phyloP scores from a whole-genome alignment of 768 basidiomycete species.

The Termitomyces eurrhizus region DNA sequence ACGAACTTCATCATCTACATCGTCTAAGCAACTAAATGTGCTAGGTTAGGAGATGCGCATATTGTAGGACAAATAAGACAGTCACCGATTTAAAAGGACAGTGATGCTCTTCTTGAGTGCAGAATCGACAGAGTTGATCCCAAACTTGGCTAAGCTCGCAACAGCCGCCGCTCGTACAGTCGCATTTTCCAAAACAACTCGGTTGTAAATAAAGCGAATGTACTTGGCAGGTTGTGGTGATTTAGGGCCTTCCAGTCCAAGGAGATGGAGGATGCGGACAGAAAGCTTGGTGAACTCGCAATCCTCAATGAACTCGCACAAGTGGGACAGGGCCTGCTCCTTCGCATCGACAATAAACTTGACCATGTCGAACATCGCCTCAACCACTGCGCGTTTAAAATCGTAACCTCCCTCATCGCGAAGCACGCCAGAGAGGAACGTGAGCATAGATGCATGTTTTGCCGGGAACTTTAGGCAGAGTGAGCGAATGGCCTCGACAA shows the following conservation, averaged over 20 bases:
- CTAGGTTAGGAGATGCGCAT: slow-evolving; percentile 3
- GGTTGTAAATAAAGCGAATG: slow-evolving; percentile 99
- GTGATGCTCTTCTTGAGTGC: slow-evolving; percentile 80
- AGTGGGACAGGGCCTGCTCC: slow-evolving; percentile 94
- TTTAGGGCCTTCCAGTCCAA: slow-evolving; percentile 95
- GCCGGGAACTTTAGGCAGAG: slow-evolving; percentile 98
- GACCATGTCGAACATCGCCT: slow-evolving; percentile 99
- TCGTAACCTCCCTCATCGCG: slow-evolving; percentile 99
- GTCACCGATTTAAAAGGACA: slow-evolving; percentile 80
- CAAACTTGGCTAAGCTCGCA: slow-evolving; percentile 92
- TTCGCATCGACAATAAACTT: slow-evolving; percentile 95
- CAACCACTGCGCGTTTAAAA: slow-evolving; percentile 98
- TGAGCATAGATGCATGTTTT: slow-evolving; percentile 96
- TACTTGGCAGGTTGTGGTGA: slow-evolving; percentile 97
- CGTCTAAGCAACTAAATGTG: slow-evolving; percentile 79
- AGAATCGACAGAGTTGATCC: slow-evolving; percentile 79
- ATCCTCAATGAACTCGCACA: slow-evolving; percentile 99
- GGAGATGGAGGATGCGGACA: slow-evolving; percentile 91
- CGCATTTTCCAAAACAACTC: slow-evolving; percentile 96
- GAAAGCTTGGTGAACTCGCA: slow-evolving; percentile 99
- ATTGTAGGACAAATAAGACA: slow-evolving; percentile 7
- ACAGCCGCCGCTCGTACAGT: slow-evolving; percentile 97
- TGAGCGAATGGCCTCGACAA: slow-evolving; percentile 97
- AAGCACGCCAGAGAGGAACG: slow-evolving; percentile 93
- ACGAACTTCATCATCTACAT: slow-evolving; percentile 98